Base-by-base conservation (phyloP, 495 filamentous ascomycete species). In the Chaetomium fimeti region DNA sequence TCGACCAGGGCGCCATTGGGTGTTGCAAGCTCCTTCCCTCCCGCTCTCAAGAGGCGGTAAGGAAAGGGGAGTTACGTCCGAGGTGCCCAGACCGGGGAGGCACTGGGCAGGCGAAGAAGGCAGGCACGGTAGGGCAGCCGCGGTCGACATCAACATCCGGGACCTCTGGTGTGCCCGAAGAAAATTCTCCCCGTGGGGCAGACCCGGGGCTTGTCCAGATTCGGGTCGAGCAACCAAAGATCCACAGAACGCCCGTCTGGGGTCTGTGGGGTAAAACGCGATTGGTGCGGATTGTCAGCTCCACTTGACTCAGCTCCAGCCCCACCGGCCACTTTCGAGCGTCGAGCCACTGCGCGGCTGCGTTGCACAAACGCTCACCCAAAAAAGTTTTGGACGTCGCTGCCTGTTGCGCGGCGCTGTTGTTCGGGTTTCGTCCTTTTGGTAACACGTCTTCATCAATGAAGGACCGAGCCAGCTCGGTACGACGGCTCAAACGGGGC, bases 141-240 rank as follows among this genome's bases (percentile, higher is more conserved):
- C 8, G 32, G 32, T 36, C 32, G 32, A 36, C 43, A 47, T 47
- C 43, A 47, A 47, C 43, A 20, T 11, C 6, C 32, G 32, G 32
- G 32, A 36, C 1, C n/a, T n/a, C n/a, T 18, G 55, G 28, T 4
- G 54, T 11, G 27, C 12, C 28, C 9, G 42, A 28, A 61, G 45
- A 64, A 61, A 64, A 51, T 63, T 53, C 48, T 49, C 54, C 65
- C 65, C 60, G 65, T 67, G 65, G 65, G 65, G 65, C 65, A 67
- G 24, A 13, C 20, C 7, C 32, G 51, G 5, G 43, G 32, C 59
- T 62, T 62, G 64, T 18, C 63, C 55, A 24, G 0, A 47, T 60
- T 45, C 32, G 29, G 63, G 48, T 29, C 40, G 2, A 24, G 20
- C 11, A 48, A 47, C 43, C 38, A 36, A 53, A 52, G 57, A 42